phyloP scores from a whole-genome alignment of 2,329 filamentous ascomycete species.

The Microdochium trichocladiopsis region DNA sequence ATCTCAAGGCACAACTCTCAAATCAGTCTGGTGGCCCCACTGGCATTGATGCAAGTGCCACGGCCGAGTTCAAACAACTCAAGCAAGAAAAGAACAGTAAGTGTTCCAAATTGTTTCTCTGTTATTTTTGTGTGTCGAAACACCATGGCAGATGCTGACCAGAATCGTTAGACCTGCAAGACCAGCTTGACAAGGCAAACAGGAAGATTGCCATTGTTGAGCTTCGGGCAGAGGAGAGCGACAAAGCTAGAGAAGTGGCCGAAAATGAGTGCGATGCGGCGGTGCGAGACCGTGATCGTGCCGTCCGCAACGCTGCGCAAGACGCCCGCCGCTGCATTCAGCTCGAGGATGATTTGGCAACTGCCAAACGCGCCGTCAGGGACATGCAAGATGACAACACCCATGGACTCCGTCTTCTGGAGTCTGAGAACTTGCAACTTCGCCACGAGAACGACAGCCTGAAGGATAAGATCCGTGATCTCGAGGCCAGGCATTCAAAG shows the following conservation, averaged over 20 bases:
- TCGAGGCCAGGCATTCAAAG: slow-evolving; percentile 18
- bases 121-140: neutral
- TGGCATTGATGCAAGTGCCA: slow-evolving; percentile 34
- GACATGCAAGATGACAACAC: slow-evolving; percentile 27
- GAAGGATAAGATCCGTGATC: slow-evolving; percentile 2
- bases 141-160: slow-evolving; percentile 11
- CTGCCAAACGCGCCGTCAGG: slow-evolving; percentile 24
- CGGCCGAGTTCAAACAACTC: slow-evolving; percentile 37
- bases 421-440: slow-evolving; percentile 21
- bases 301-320: slow-evolving; percentile 1
- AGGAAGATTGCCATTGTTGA: slow-evolving; percentile 56
- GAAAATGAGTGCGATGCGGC: slow-evolving; percentile 17
- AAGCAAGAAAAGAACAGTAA: slow-evolving; percentile 49
- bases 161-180: slow-evolving; percentile 52
- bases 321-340: slow-evolving; percentile 40
- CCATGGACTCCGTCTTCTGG: neutral
- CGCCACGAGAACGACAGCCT: neutral
- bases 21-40: slow-evolving; percentile 30
- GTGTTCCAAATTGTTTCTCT: too few species aligned
- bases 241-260: slow-evolving; percentile 53
- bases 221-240: slow-evolving; percentile 54
- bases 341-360: slow-evolving; percentile 28
- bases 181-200: slow-evolving; percentile 54
- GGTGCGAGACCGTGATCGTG: slow-evolving; percentile 35
- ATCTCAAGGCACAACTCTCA: slow-evolving; percentile 40